Conservation (phyloP, 768 basidiomycete genomes). For the Gelatoporia subvermispora region DNA sequence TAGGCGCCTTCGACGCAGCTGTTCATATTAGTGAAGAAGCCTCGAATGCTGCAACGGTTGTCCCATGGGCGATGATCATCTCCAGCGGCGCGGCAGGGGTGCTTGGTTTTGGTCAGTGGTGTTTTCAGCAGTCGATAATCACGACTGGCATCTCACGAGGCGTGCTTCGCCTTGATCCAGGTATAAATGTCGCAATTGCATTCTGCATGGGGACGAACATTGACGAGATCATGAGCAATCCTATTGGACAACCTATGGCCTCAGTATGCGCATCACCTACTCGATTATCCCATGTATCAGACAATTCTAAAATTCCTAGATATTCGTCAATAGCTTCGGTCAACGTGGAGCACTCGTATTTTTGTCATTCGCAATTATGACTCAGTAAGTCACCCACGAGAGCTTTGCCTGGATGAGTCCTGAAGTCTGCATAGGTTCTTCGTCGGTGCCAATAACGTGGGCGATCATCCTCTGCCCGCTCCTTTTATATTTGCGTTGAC, state of each 20-base stretch:
- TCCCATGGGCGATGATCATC: slow-evolving; percentile 55
- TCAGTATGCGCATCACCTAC: slow-evolving; percentile 26
- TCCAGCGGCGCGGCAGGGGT: slow-evolving; percentile 45
- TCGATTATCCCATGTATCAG: no score
- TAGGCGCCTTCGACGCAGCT: slow-evolving; percentile 37
- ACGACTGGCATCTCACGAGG: no score
- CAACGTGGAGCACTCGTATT: slow-evolving; percentile 29
- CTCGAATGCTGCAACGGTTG: slow-evolving; percentile 51
- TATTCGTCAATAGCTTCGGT: slow-evolving; percentile 29
- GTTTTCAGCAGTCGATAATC: no score
- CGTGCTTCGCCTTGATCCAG: slow-evolving; percentile 20
- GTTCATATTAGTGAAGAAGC: slow-evolving; percentile 63
- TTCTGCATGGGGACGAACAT: slow-evolving; percentile 57
- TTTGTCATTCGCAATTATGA: slow-evolving; percentile 31
- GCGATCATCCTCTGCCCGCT: background rate
- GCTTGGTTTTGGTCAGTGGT: slow-evolving; percentile 46
- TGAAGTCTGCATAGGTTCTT: slow-evolving; percentile 33
- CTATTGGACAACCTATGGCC: slow-evolving; percentile 53
- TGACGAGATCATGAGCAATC: slow-evolving; percentile 34
- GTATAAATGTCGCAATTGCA: slow-evolving; percentile 55
- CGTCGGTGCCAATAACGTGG: slow-evolving; percentile 54
- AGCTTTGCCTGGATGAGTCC: background rate
- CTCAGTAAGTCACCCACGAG: slow-evolving; percentile 13
- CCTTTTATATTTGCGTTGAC: slow-evolving; percentile 33
- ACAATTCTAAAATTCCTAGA: slow-evolving; percentile 6